Base-by-base conservation (phyloP, 345 rosid species). In the Isatis tinctoria region DNA sequence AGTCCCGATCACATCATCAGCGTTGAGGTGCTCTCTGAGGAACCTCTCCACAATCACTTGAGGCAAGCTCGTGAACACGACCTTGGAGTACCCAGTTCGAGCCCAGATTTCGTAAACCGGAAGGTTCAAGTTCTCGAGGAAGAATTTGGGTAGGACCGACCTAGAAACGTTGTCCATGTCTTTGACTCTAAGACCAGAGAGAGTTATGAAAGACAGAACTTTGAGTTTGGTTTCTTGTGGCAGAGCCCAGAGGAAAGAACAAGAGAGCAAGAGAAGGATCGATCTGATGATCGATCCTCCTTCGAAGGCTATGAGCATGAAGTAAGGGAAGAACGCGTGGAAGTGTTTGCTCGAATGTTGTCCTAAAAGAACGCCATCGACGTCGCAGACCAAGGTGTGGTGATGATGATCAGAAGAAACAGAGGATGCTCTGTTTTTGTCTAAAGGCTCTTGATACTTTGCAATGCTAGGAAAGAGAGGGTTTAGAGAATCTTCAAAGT, bases 231-330 rank as follows among this genome's bases (percentile, higher is more conserved):
- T 60, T 37, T 92, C 92, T 65, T 74, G 65, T 33, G 78, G 77
- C 76, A 95, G 70, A 30, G 87, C 52, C 85, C 89, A 86, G 53
- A 90, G 72, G 58, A 92, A 32, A 3, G 93, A 86, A 61, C 78
- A 86, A 7, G 88, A 85, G 14, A 87, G 32, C 54, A 95, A 59
- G 74, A 95, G 64, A 7, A 85, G 9, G 51, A 85, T 72, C 1
- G 97, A 92, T 77, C 97, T 85, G 2, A 95, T 28, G 63, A 94
- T 80, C 73, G 89, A 78, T 6, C 99, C 99, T 36, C 90, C 96
- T 80, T 95, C 99, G 14, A 95, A 95, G 28, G 97, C 96, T 7
- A 92, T 82, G 0, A 95, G 93, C 97, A 95, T 95, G 85, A 95
- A 95, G 72, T 82, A 95, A 76, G 99, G 99, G 69, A 95, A 95